phyloP scores from a whole-genome alignment of 257 asterid genomes.

The Handroanthus guayacan region DNA sequence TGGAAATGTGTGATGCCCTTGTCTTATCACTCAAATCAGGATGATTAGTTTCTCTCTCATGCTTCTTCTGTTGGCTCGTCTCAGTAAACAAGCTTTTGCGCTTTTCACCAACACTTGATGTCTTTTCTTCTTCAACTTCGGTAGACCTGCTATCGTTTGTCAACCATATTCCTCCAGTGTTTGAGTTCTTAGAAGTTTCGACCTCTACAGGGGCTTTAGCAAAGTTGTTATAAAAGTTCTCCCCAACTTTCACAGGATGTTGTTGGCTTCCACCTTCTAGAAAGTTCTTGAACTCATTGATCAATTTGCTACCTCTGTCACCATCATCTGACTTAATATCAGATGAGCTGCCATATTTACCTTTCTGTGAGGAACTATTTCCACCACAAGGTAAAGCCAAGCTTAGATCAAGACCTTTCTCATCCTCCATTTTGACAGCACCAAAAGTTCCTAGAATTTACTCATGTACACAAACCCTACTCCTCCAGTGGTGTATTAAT shows the following conservation, averaged over 20 bases:
- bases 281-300: slow-evolving; percentile 88
- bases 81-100: slow-evolving; percentile 65
- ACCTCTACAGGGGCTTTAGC: slow-evolving; percentile 49
- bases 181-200: slow-evolving; percentile 69
- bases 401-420: slow-evolving; percentile 81
- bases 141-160: slow-evolving; percentile 56
- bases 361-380: slow-evolving; percentile 58
- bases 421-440: slow-evolving; percentile 68
- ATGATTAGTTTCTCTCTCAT: slow-evolving; percentile 57
- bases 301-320: slow-evolving; percentile 84
- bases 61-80: slow-evolving; percentile 66
- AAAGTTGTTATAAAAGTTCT: slow-evolving; percentile 55
- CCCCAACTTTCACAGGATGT: slow-evolving; percentile 59
- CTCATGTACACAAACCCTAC: slow-evolving; percentile 18
- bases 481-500: slow-evolving; percentile 11
- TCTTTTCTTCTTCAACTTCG: slow-evolving; percentile 64
- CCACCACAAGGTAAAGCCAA: slow-evolving; percentile 84
- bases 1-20: slow-evolving; percentile 82
- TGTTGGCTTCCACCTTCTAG: slow-evolving; percentile 85
- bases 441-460: slow-evolving; percentile 12
- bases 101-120: slow-evolving; percentile 66
- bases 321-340: slow-evolving; percentile 65
- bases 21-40: slow-evolving; percentile 61
- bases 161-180: slow-evolving; percentile 68
- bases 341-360: slow-evolving; percentile 65